Base-by-base conservation (phyloP, 305 asterid genomes). In the Fraxinus baroniana region DNA sequence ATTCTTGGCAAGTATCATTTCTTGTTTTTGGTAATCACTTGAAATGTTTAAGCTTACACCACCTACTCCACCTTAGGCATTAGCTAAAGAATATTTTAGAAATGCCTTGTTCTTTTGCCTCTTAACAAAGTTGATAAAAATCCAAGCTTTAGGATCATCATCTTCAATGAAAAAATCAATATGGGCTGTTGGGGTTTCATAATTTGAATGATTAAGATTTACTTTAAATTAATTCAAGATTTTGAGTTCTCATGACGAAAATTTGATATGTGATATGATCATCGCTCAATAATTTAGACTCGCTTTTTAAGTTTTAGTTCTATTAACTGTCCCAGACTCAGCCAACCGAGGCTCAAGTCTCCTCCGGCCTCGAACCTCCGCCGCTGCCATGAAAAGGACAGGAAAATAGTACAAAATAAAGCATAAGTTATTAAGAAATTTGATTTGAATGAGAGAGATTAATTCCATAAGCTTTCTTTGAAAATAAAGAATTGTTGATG, bases 381-480 rank as follows among this genome's bases (percentile, higher is more conserved):
- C 33, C 7, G 5, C 73, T 13, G 4, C 35, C 73, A 13, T 28
- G 15, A 8, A 8, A 64, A 22, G 17, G 32, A 24, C 15, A 20
- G 5, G 8, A 57, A 57, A 77, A 33, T 33, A 49, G 78, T 15
- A 33, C 52, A 83, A 39, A 55, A 17, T 24, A 12, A 80, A 18
- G 82, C 75, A n/a, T 18, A 24, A 78, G 80, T 30, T 5, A 15
- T 71, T 20, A 35, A 37, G 24, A 72, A 81, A 85, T 41, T 76
- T 78, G 85, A 81, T 82, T 22, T 78, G 78, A 77, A 82, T 80
- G 70, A 83, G 60, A 83, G 74, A 55, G 78, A 55, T 0, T 26
- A 49, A 41, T 71, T 89, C 86, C 82, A 77, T 83, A 46, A 52
- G 52, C 71, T 75, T 57, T 70, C 76, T 81, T 7, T 82, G 36